These are phyloP conservation scores for Venturia nashicola DNA, from an alignment of 2,329 filamentous ascomycete genomes.

Conservation along the genomic window DNA sequence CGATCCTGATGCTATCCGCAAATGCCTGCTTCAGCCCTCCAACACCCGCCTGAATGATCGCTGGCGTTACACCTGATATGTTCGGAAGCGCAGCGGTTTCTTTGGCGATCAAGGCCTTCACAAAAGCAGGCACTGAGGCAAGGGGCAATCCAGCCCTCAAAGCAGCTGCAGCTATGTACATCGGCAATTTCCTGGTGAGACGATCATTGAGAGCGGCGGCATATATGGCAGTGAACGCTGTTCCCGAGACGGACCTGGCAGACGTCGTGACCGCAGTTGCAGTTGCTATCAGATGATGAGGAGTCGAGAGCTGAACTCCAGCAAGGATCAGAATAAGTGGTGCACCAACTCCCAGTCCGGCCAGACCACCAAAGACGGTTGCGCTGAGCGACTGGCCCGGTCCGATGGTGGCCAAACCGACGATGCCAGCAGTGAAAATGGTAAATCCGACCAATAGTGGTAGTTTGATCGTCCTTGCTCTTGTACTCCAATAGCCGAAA, in stretches of 20 bases:
- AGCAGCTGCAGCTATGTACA: background rate
- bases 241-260: background rate
- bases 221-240: background rate
- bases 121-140: background rate
- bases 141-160: background rate
- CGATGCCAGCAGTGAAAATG: background rate
- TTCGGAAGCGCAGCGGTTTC: background rate
- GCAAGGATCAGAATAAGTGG: background rate
- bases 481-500: background rate
- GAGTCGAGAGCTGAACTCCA: conserved; percentile 1
- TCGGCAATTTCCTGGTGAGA: background rate
- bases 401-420: background rate
- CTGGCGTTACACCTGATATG: background rate
- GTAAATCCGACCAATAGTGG: background rate
- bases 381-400: background rate
- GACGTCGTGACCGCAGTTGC: background rate
- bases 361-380: background rate
- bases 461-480: background rate
- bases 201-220: background rate
- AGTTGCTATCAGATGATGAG: background rate
- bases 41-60: background rate
- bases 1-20: conserved; percentile 17
- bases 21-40: conserved; percentile 13
- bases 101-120: background rate
- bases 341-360: background rate